A percentile compares a stretch with the other conserved stretches of the same genome.
phyloP scores from a whole-genome alignment of 352 stramenopile genomes.

The Pythium utonaiense region DNA sequence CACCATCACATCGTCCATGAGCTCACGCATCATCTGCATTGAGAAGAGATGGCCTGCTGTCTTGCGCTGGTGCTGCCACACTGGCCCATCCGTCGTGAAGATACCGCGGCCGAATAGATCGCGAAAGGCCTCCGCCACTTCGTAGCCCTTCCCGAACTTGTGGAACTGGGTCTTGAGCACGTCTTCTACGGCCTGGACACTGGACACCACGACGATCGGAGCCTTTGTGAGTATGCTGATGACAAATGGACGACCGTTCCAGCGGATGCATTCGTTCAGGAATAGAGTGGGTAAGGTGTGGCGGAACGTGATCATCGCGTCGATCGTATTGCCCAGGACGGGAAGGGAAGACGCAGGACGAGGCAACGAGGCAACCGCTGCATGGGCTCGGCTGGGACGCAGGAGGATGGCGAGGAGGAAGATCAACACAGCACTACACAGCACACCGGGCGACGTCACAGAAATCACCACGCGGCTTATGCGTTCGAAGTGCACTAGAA shows the following conservation, averaged over 20 bases:
- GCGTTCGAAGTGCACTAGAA: background rate
- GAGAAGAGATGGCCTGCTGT: conserved; percentile 84
- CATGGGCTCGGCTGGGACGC: background rate
- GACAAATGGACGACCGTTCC: conserved; percentile 32
- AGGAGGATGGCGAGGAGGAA: background rate
- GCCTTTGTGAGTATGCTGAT: conserved; percentile 29
- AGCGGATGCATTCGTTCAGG: conserved; percentile 13
- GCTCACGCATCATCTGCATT: conserved; percentile 44
- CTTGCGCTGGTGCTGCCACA: conserved; percentile 68
- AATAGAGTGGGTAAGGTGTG: conserved; percentile 23
- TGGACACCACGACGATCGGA: conserved; percentile 36
- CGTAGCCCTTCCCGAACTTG: conserved; percentile 54
- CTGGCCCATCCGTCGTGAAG: conserved; percentile 32
- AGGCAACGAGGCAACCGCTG: background rate
- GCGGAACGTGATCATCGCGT: conserved; percentile 3
- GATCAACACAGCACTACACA: background rate
- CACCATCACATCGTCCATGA: conserved; percentile 34
- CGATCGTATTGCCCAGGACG: conserved; percentile 8
- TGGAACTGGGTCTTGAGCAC: conserved; percentile 53
- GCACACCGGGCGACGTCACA: background rate
- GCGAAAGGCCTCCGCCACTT: conserved; percentile 27
- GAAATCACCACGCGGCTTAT: background rate
- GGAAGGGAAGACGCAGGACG: background rate
- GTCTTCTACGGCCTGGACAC: conserved; percentile 36
- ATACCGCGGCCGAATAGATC: conserved; percentile 66